phyloP scores from a whole-genome alignment of 306 rosid species.

The Purshia tridentata region DNA sequence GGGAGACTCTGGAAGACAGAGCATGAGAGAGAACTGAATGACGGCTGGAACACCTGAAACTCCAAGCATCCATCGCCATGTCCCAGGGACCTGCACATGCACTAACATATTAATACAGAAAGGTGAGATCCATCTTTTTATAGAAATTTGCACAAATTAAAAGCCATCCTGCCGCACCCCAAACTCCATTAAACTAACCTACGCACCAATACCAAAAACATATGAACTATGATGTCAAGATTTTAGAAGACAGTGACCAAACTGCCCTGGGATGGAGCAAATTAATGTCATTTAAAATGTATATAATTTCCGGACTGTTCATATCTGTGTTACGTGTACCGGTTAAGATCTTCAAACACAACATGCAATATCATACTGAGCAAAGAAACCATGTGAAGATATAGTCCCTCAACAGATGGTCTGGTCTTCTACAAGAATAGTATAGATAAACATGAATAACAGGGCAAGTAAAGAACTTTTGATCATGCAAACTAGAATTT shows the following conservation, averaged over 20 bases:
- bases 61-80: slow-evolving; percentile 99
- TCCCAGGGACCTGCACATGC: slow-evolving; percentile 66
- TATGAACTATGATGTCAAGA: neutral
- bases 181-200: neutral
- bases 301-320: neutral
- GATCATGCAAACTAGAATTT: neutral
- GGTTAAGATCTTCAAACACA: neutral
- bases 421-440: neutral
- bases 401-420: neutral
- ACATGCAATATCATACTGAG: neutral
- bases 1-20: slow-evolving; percentile 84
- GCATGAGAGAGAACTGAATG: slow-evolving; percentile 74
- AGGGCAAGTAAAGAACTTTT: neutral
- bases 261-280: neutral
- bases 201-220: neutral
- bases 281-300: slow-evolving; percentile 8
- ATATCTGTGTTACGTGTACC: neutral
- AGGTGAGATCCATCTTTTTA: neutral
- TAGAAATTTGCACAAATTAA: neutral
- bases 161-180: neutral
- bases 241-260: neutral
- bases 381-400: neutral
- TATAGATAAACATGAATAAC: neutral
- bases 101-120: slow-evolving; percentile 19
- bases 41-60: slow-evolving; percentile 80